Base-by-base conservation (phyloP, 176 grass and related monocot species). In the Aechmea fasciata region DNA sequence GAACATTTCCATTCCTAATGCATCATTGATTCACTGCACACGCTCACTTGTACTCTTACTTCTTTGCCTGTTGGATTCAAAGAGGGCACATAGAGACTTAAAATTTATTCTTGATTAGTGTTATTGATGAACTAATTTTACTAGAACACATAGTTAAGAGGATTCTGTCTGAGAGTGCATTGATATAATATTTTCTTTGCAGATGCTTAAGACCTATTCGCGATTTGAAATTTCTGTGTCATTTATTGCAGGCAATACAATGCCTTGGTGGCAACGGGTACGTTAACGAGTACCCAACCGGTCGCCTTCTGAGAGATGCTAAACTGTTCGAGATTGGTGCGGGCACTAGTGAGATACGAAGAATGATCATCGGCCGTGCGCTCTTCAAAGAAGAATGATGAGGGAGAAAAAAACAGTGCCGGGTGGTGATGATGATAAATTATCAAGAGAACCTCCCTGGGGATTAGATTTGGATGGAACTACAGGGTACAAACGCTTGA, bases 261-360 rank as follows among this genome's bases (percentile, higher is more conserved):
- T 93, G 94, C 80, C 89, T 97, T 15, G 94, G 94, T 75, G 94
- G 94, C 66, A 97, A 97, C 49, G 94, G 94, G 25, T 97, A 97
- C 51, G 91, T 90, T 69, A 93, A 97, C 63, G 94, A 93, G 72
- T 97, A 97, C 82, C 89, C 94, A 50, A 90, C 89, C 13, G 94
- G 94, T 72, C 94, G 94, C 57, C 87, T 99, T 67, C 81, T 99
- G 71, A 93, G 94, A 90, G 94, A 93, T 83, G 94, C 94, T n/a
- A 93, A 99, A 74, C 50, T 99, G 24, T 99, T 90, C 69, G 89
- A 99, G 83, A 99, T 99, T 66, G 94, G 94, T 75, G 94, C 94
- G 41, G 94, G 94, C n/a, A 99, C 87, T 69, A 99, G 94, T 73
- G 94, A 99, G 82, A 85, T 86, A 75, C 90, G 94, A 80, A 69